Base-by-base conservation (phyloP, 768 basidiomycete genomes). In the Fistulinella prunicolor region DNA sequence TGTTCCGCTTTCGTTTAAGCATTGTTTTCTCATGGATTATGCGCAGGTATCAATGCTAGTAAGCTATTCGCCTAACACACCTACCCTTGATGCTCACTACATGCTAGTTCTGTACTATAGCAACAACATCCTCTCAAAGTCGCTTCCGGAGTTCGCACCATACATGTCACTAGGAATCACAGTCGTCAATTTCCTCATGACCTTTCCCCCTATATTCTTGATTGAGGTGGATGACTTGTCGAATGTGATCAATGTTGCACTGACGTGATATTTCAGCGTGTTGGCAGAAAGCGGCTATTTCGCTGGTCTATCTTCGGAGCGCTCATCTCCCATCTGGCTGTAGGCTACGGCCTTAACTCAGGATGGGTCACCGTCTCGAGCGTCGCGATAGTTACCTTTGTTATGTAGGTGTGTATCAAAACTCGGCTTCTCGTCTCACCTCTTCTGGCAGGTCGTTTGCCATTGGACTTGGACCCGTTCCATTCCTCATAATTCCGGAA, bases 401-500 rank as follows among this genome's bases (percentile, higher is more conserved):
- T 94, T 30, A 89, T 84, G 90, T 88, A 60, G 42, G 81, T 73
- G 37, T 23, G 6, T 26, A 20, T 28, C 6, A 23, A 49, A 39
- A 42, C 40, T 10, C 36, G 3, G 13, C 12, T 43, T 48, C 35
- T 42, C 24, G 5, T 30, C 36, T 48, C 47, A 30, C 51, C 29
- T 6, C 32, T 29, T 39, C 49, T 30, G 41, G 39, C 49, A 89
- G 89, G 68, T 87, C 89, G 1, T 97, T 94, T 66, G 89, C 94
- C 2, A 69, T 87, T 28, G 95, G 94, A 2, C 75, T 97, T 16
- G 95, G 95, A 1, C 94, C 95, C 2, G 71, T 97, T 28, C 94
- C 95, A 0, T 98, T 94, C 61, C 82, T 98, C 32, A 84, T 97
- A 66, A 83, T 95, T 26, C 83, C 93, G 14, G 94, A 97, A 61